Percentiles rank a stretch among this genome's conserved stretches.
These are phyloP conservation scores for Dispira simplex DNA, from an alignment of 192 early-diverging fungal species.

Conservation along the genomic window DNA sequence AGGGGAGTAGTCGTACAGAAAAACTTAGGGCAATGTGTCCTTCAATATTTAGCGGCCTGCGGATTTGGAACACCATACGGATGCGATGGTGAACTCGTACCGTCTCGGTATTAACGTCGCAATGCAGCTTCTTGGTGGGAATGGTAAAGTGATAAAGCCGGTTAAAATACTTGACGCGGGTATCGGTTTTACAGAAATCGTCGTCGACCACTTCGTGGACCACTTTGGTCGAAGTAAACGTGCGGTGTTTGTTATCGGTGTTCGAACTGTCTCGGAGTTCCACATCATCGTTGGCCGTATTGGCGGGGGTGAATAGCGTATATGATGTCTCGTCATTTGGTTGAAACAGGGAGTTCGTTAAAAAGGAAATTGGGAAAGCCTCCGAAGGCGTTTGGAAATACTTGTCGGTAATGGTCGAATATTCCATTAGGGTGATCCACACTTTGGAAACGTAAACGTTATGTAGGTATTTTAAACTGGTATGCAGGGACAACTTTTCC, in stretches of 20 bases:
- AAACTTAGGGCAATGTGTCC: slow-evolving; percentile 9
- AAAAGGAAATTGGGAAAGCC: neutral
- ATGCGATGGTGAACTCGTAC: slow-evolving; percentile 1
- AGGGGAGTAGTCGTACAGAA: neutral
- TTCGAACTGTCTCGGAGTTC: neutral
- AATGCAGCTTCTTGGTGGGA: neutral
- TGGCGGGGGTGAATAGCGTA: neutral
- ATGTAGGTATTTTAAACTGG: neutral
- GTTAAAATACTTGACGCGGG: neutral
- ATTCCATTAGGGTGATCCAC: slow-evolving; percentile 5
- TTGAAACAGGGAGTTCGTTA: neutral
- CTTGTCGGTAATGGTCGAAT: neutral
- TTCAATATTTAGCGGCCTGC: neutral
- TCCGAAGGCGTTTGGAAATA: neutral
- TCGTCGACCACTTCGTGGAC: slow-evolving; percentile 8
- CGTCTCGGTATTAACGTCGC: neutral
- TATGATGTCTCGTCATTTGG: neutral
- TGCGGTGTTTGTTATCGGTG: neutral
- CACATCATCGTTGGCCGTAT: neutral
- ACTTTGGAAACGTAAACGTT: slow-evolving; percentile 8
- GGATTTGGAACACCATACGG: slow-evolving; percentile 8
- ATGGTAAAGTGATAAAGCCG: neutral
- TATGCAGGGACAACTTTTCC: neutral
- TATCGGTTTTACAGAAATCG: neutral
- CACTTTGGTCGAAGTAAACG: neutral